Evolutionary conservation across 768 basidiomycete genomes (phyloP), one percentile per base, ranked within the genome.

Genomic region (Trametes coccinea): DNA sequence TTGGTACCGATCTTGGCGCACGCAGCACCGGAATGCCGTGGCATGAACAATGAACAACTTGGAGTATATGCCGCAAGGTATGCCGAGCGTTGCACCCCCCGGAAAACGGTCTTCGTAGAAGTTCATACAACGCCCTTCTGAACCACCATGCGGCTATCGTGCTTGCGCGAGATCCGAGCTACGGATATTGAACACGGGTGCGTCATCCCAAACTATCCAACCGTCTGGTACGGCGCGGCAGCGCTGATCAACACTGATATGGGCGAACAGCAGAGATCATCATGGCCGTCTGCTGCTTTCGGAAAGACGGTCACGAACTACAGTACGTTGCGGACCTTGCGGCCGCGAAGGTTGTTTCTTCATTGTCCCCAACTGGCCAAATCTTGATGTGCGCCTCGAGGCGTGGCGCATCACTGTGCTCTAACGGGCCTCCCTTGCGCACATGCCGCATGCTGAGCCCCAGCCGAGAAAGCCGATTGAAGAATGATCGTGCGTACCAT

Each of bases 161-260:
- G 56, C 40, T 17, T 44, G 33, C 41, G 31, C 41, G 57, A 44
- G 49, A 58, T 44, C 56, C 56, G 56, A 43, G n/a, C 48, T 22
- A 40, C 49, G 49, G 57, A 44, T 14, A 9, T 9, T 47, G 47
- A 48, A 16, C 22, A 10, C 22, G 31, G 31, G 34, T 43, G 31
- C 16, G 37, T 34, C 7, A 46, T 16, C 33, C 57, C 57, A 44
- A 13, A 9, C 4, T 14, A 16, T 10, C 30, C 8, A 31, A 31
- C 30, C 48, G 30, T 30, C 40, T 17, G 40, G 56, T 58, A 17
- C 31, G 37, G 33, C 39, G 14, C 37, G 47, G 5, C 29, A 41
- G 31, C 57, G 57, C 41, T 59, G 57, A 59, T 59, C 57, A 7
- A 27, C 47, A 51, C 57, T 45, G 57, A 59, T 59, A 52, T 34